Percentiles rank a stretch among this genome's conserved stretches.
Conservation (phyloP, 2,329 filamentous ascomycete species). For the Pseudogymnoascus sp. region DNA sequence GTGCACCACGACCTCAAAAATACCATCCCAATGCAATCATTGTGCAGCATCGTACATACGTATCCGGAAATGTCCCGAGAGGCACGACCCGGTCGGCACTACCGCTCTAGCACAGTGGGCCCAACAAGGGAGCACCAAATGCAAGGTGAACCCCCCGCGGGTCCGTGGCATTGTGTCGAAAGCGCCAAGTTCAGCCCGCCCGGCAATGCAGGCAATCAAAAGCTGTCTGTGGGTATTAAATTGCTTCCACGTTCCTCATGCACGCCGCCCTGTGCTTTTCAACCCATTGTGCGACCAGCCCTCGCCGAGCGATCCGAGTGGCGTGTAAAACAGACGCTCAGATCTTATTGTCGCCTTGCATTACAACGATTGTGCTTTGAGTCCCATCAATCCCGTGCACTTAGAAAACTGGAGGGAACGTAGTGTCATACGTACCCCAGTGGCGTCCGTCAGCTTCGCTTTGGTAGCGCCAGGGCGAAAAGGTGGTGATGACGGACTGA, state of each 20-base stretch:
- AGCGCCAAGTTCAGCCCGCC: not conserved
- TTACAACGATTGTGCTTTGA: not conserved
- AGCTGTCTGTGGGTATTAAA: slow-evolving; percentile 3
- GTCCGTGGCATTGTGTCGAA: not conserved
- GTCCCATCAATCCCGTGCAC: not conserved
- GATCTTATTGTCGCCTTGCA: not conserved
- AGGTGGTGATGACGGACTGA: slow-evolving; percentile 1
- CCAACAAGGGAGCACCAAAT: not conserved
- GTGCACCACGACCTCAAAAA: not conserved
- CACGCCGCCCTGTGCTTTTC: not conserved
- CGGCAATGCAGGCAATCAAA: slow-evolving; percentile 8
- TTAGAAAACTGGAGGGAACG: not conserved
- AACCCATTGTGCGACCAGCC: not conserved
- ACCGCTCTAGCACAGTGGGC: not conserved
- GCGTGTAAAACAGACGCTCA: not conserved
- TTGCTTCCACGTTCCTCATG: slow-evolving; percentile 5
- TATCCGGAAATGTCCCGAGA: slow-evolving; percentile 7
- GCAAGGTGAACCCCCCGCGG: not conserved
- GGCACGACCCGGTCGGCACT: slow-evolving; percentile 3
- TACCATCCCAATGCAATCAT: slow-evolving; percentile 3
- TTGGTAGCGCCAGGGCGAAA: not conserved
- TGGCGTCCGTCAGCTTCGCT: not conserved
- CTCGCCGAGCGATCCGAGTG: slow-evolving; percentile 3
- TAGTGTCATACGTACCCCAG: not conserved
- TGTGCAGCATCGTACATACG: not conserved